Base-by-base conservation (phyloP, 2,329 filamentous ascomycete species). In the Clonostachys byssicola region DNA sequence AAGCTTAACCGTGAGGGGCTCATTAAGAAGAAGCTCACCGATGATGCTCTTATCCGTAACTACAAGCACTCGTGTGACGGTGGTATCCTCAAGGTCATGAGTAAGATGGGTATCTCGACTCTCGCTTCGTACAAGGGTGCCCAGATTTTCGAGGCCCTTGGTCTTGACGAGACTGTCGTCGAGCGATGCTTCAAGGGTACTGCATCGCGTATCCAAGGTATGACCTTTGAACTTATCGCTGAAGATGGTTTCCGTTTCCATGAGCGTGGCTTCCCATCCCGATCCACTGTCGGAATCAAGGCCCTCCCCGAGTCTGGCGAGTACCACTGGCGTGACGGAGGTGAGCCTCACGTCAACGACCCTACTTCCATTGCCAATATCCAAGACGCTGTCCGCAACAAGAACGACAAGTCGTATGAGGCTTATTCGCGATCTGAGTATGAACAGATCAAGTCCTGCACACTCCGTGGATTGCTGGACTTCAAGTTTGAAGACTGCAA, bases 51-150 rank as follows among this genome's bases (percentile, higher is more conserved):
- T 48, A 92, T 96, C 56, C 84, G 86, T 59, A 97, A 97, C 74
- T 97, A 96, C 79, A 95, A 95, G 73, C 89, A 95, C 68, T 96
- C 92, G 52, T 92, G 89, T 59, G 92, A 96, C 57, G 92, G 92
- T 61, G 92, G 92, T 73, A 96, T 97, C 54, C 77, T 97, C 54
- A 97, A 97, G 71, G 92, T 97, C 65, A 97, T 97, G 92, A 94
- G 88, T 67, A 97, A 97, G 78, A 97, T 97, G 92, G 92, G 92
- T 74, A 97, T 97, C 54, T 96, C 92, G 7, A 97, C 92, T 34
- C 77, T 97, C 42, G 90, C 92, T 61, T 92, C 88, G 56, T 97
- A 97, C 77, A 97, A 97, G 77, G 92, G 92, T 62, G 92, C 92
- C 47, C 92, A 97, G 73, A 97, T 97, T 54, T 97, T 96, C 57